These are phyloP conservation scores for Vitis amurensis DNA, from an alignment of 164 flowering plant genomes.

Conservation along the genomic window DNA sequence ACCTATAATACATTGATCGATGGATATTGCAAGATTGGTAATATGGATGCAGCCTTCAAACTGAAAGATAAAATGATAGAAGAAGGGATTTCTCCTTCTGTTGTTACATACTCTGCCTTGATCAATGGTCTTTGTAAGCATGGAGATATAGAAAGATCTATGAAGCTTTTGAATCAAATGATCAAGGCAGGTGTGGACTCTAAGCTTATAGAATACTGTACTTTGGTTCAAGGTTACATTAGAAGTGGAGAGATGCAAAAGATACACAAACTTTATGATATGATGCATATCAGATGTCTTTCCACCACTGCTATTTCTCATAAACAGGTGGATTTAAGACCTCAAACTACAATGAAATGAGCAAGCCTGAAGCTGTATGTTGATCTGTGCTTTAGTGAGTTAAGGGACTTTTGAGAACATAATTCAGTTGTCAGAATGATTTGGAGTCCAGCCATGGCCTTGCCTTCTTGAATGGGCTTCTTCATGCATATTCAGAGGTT, in stretches of 20 bases:
- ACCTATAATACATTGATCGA: slow-evolving; percentile 71
- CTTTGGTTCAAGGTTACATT: slow-evolving; percentile 10
- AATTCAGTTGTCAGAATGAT: not conserved
- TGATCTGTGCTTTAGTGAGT: slow-evolving; percentile 13
- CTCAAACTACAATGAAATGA: not conserved
- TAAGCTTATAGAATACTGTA: slow-evolving; percentile 20
- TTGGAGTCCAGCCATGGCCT: not conserved
- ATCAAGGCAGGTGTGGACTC: slow-evolving; percentile 25
- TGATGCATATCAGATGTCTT: not conserved
- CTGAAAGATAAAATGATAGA: slow-evolving; percentile 57
- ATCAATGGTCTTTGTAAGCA: slow-evolving; percentile 41
- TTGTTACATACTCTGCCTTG: slow-evolving; percentile 49
- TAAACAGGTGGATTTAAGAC: not conserved
- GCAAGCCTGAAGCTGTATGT: slow-evolving; percentile 24
- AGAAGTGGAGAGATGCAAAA: slow-evolving; percentile 3
- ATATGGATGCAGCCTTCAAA: slow-evolving; percentile 47
- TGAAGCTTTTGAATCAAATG: slow-evolving; percentile 48
- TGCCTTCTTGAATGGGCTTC: not conserved
- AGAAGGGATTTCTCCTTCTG: slow-evolving; percentile 55
- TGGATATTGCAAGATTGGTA: slow-evolving; percentile 53
- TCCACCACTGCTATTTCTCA: not conserved
- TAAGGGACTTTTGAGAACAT: not conserved
- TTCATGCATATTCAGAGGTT: too few species aligned
- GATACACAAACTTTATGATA: slow-evolving; percentile 1
- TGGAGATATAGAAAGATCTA: slow-evolving; percentile 38